phyloP scores from a whole-genome alignment of 1,139 yeast species.

The Saccharomyces hybrid region DNA sequence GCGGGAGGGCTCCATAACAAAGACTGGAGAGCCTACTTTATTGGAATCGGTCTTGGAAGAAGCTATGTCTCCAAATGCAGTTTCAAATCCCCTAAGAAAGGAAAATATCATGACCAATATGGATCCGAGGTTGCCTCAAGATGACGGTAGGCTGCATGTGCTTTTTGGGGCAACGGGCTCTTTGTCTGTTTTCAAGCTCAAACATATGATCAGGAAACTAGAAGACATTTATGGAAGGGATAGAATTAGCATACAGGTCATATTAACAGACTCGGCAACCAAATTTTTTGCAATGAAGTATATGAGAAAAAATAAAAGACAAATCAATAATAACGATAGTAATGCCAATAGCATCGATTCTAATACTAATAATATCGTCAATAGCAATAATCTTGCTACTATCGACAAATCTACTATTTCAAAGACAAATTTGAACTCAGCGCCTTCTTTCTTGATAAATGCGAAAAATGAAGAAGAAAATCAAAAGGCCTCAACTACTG shows the following conservation, averaged over 20 bases:
- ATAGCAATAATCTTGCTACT: background rate
- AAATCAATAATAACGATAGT: conserved; percentile 1
- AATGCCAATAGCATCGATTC: conserved; percentile 3
- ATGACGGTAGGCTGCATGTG: conserved; percentile 85
- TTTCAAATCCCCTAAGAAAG: background rate
- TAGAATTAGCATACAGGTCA: conserved; percentile 68
- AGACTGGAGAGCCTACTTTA: conserved; percentile 3
- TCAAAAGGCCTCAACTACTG: background rate
- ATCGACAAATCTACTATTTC: background rate
- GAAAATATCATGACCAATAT: conserved; percentile 16
- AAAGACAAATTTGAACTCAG: background rate
- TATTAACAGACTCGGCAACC: conserved; percentile 76
- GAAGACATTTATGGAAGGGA: conserved; percentile 70
- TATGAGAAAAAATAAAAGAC: conserved; percentile 15
- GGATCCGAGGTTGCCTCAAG: conserved; percentile 79
- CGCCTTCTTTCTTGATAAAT: background rate
- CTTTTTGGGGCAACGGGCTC: conserved; percentile 90
- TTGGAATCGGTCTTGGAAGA: conserved; percentile 22
- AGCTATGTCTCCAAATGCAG: conserved; percentile 5
- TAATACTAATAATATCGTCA: background rate
- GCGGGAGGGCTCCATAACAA: conserved; percentile 3
- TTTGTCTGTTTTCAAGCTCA: conserved; percentile 66
- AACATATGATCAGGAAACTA: conserved; percentile 64
- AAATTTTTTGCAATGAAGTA: conserved; percentile 54
- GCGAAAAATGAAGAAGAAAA: background rate